Percentiles rank a stretch among this genome's conserved stretches.
Evolutionary conservation across 768 basidiomycete species (phyloP).

Genomic region (Boletus barrowsii): DNA sequence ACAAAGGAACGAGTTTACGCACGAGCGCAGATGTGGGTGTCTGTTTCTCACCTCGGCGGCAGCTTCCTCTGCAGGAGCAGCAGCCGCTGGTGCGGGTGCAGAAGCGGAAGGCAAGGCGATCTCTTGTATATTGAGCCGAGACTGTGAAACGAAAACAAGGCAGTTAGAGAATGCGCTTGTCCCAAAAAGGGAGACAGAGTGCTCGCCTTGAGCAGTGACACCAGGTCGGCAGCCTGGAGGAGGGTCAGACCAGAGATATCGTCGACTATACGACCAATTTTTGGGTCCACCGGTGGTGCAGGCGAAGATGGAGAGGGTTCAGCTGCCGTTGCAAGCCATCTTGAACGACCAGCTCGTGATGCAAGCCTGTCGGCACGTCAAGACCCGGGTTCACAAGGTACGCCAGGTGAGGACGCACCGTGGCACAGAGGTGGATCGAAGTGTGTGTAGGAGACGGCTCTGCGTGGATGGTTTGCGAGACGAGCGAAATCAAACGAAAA

Average conservation of each 20-base stretch:
- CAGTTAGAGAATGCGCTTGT: neutral
- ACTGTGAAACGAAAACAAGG: constrained; percentile 39
- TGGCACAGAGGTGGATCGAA: constrained; percentile 17
- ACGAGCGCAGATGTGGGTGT: neutral
- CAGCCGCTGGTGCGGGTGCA: constrained; percentile 52
- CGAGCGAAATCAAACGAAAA: neutral
- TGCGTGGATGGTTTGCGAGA: neutral
- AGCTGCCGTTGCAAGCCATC: constrained; percentile 56
- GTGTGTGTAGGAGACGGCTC: constrained; percentile 20
- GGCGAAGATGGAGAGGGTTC: constrained; percentile 41
- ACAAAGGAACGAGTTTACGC: neutral
- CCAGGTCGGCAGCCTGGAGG: constrained; percentile 93
- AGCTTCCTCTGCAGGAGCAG: constrained; percentile 58
- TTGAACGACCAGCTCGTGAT: constrained; percentile 36
- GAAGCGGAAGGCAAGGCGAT: constrained; percentile 86
- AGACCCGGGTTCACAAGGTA: neutral
- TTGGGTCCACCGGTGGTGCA: constrained; percentile 52
- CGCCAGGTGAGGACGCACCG: constrained; percentile 5
- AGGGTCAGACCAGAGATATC: constrained; percentile 87
- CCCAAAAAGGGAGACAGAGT: neutral
- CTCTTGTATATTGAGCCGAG: constrained; percentile 94
- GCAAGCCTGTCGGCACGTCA: constrained; percentile 12
- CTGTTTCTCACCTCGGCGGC: constrained; percentile 52
- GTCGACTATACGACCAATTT: constrained; percentile 82
- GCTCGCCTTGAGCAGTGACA: constrained; percentile 82